A percentile compares a stretch with the other conserved stretches of the same genome.
Conservation (phyloP, 495 filamentous ascomycete genomes). For the Xylaria acuta region DNA sequence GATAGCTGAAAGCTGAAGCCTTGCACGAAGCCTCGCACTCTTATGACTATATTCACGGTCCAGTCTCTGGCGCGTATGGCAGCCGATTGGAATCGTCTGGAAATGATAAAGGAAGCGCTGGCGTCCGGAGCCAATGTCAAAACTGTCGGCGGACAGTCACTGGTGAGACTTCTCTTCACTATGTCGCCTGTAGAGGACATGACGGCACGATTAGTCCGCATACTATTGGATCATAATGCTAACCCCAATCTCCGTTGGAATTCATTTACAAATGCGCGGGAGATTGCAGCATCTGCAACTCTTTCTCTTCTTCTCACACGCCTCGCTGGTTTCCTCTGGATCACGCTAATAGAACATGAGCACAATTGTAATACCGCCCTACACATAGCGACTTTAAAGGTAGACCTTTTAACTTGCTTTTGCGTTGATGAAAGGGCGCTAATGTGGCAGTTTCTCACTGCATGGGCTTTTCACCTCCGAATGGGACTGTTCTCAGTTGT, state of each 20-base stretch:
- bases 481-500: too few relatives aligned
- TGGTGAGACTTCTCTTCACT: neutral
- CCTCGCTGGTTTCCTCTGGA: too few relatives aligned
- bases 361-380: neutral
- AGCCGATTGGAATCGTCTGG: too few relatives aligned
- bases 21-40: too few relatives aligned
- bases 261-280: neutral
- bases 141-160: neutral
- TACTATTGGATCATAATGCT: neutral
- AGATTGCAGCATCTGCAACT: too few relatives aligned
- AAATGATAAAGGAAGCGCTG: neutral
- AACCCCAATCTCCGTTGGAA: too few relatives aligned
- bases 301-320: too few relatives aligned
- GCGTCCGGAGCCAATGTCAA: neutral
- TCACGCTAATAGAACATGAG: neutral
- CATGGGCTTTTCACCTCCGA: neutral
- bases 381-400: neutral
- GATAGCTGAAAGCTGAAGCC: too few relatives aligned
- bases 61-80: too few relatives aligned
- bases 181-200: neutral
- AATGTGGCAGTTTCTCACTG: neutral
- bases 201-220: neutral
- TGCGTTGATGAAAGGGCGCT: neutral
- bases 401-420: neutral
- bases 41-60: too few relatives aligned